Evolutionary conservation across 2,329 filamentous ascomycete species (phyloP), one percentile per base, ranked within the genome.

Genomic region (Aspergillus sergii): DNA sequence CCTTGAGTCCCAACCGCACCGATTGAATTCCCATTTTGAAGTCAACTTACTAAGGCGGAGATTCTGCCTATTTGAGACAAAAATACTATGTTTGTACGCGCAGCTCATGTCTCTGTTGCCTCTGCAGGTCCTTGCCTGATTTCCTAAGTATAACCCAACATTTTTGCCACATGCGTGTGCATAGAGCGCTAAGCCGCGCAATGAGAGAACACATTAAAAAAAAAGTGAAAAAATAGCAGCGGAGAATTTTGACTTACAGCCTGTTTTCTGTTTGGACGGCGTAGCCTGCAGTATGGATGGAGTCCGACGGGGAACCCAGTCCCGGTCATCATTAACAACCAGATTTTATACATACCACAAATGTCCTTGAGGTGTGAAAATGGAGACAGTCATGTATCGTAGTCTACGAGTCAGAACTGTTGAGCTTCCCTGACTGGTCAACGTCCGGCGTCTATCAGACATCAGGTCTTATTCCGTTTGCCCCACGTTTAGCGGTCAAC

Each of bases 391-490:
- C 48, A 21, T n/a, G 51, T 54, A 36, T 34, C 5, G 32, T 36
- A 36, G 30, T 16, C 32, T 55, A 51, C 26, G 32, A 36, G 32
- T 55, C 51, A 55, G 12, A 41, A 39, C 14, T 5, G 30, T 55
- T 39, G 9, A 30, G n/a, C 26, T 6, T 19, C 16, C 11, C 34
- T 55, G 51, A 55, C n/a, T 55, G 51, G 51, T 32, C 12, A 9
- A n/a, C 21, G 51, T 36, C 39, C 51, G 12, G 51, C 51, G 51
- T 55, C 51, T 55, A 55, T 55, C 51, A 36, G 51, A 55, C 51
- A 41, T 39, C 32, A 39, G 9, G 26, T 30, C 28, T 51, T 32
- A 32, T 32, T 32, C 26, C 26, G 26, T 34, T 32, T 55, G 32
- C 51, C 51, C 51, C 51, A 55, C 51, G 51, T 36, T 32, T 55